phyloP scores from a whole-genome alignment of 2,329 filamentous ascomycete species.

The Diaporthe aspalathi region DNA sequence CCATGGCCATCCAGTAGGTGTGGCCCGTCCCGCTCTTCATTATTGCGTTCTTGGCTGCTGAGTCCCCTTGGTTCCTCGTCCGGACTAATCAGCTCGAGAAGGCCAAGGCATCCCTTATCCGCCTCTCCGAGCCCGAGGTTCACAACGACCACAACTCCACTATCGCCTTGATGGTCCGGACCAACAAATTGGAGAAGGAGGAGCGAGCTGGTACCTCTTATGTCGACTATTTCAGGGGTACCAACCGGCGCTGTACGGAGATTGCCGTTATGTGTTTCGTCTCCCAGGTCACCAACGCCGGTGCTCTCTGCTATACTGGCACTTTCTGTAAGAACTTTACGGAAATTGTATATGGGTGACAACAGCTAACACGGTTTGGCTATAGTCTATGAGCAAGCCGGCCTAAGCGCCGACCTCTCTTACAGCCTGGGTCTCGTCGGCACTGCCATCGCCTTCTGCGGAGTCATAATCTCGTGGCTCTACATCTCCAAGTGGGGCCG shows the following conservation, averaged over 20 bases:
- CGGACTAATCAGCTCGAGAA: constrained; percentile 49
- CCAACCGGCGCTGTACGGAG: constrained; percentile 63
- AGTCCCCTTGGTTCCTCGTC: constrained; percentile 58
- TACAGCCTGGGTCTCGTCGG: constrained; percentile 57
- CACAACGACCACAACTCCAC: constrained; percentile 54
- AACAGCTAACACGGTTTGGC: neutral
- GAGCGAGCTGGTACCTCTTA: constrained; percentile 58
- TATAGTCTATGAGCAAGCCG: constrained; percentile 56
- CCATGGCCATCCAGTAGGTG: constrained; percentile 54
- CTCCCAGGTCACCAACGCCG: constrained; percentile 60
- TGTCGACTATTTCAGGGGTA: constrained; percentile 63
- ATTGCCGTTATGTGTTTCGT: constrained; percentile 62
- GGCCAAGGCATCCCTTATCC: constrained; percentile 49
- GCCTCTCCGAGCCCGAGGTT: constrained; percentile 44
- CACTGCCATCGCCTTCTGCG: constrained; percentile 56
- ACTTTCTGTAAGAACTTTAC: constrained; percentile 52
- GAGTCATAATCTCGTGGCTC: constrained; percentile 57
- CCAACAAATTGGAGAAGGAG: constrained; percentile 61
- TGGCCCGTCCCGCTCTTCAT: constrained; percentile 55
- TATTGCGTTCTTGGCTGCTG: constrained; percentile 53
- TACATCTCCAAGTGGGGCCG: constrained; percentile 56
- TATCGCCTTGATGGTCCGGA: constrained; percentile 66
- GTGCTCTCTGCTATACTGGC: constrained; percentile 60
- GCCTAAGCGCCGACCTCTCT: constrained; percentile 51
- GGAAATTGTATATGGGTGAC: no score